Evolutionary conservation across 2,329 filamentous ascomycete genomes (phyloP).

Genomic region (Diaporthe helianthi): DNA sequence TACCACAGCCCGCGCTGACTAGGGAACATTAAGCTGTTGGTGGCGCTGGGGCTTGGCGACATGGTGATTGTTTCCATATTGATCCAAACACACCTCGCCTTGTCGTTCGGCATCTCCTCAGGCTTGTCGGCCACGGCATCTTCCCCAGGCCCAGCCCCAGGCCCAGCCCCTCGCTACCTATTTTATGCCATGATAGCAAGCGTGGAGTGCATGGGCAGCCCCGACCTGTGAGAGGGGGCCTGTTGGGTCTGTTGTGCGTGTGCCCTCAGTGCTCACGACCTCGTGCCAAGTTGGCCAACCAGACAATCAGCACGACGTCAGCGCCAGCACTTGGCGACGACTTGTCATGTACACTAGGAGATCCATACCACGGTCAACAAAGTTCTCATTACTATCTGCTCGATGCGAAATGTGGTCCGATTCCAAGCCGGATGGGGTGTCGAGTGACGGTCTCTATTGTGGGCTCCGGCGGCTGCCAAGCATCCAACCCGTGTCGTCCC

Average conservation of each 20-base stretch:
- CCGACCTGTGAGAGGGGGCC: neutral
- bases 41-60: slow-evolving; percentile 1
- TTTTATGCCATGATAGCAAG: neutral
- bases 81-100: neutral
- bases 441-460: slow-evolving; percentile 13
- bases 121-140: neutral
- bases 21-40: neutral
- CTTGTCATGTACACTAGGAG: slow-evolving; percentile 13
- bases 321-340: slow-evolving; percentile 15
- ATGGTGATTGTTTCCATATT: slow-evolving; percentile 23
- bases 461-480: slow-evolving; percentile 23
- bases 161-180: neutral
- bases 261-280: neutral
- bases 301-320: slow-evolving; percentile 21
- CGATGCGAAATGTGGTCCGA: slow-evolving; percentile 11
- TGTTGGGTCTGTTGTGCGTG: no score
- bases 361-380: slow-evolving; percentile 19
- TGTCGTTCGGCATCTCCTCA: neutral
- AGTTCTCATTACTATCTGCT: neutral
- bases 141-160: slow-evolving; percentile 1
- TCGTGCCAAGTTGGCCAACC: slow-evolving; percentile 1
- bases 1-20: neutral
- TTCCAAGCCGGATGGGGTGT: slow-evolving; percentile 25
- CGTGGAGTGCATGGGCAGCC: neutral
- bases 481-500: slow-evolving; percentile 21